Conservation (phyloP, 2,329 filamentous ascomycete genomes). For the Aspergillus caelatus region DNA sequence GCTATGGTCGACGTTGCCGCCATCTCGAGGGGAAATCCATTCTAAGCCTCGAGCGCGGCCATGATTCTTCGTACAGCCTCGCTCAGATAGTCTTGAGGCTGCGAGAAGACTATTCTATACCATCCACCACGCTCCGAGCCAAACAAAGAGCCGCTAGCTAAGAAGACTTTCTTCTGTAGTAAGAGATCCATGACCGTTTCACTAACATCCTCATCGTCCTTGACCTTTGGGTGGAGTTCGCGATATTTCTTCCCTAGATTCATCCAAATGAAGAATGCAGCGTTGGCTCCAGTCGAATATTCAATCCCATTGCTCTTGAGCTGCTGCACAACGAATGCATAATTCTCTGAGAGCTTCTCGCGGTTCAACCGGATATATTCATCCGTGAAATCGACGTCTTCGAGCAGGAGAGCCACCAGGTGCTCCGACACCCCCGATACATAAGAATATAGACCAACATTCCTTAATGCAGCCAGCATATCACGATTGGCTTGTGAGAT, state of each 20-base stretch:
- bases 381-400: slow-evolving; percentile 49
- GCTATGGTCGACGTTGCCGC: neutral
- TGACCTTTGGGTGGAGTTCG: slow-evolving; percentile 21
- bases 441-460: slow-evolving; percentile 51
- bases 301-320: slow-evolving; percentile 48
- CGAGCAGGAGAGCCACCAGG: slow-evolving; percentile 44
- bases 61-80: slow-evolving; percentile 37
- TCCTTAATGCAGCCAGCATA: slow-evolving; percentile 43
- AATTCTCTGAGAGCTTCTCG: slow-evolving; percentile 42
- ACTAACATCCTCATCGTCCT: slow-evolving; percentile 20
- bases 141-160: slow-evolving; percentile 39
- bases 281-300: slow-evolving; percentile 54
- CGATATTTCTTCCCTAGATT: slow-evolving; percentile 46
- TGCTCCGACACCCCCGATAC: slow-evolving; percentile 48
- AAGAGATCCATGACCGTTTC: slow-evolving; percentile 39
- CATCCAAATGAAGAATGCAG: slow-evolving; percentile 61
- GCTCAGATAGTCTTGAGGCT: slow-evolving; percentile 33
- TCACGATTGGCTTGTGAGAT: slow-evolving; percentile 50
- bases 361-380: slow-evolving; percentile 50
- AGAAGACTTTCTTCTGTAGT: slow-evolving; percentile 39
- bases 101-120: slow-evolving; percentile 48
- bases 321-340: slow-evolving; percentile 41
- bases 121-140: slow-evolving; percentile 45
- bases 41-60: slow-evolving; percentile 18
- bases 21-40: neutral